Evolutionary conservation across 768 basidiomycete genomes (phyloP), one percentile per base, ranked within the genome.

Genomic region (Collybia sp.): DNA sequence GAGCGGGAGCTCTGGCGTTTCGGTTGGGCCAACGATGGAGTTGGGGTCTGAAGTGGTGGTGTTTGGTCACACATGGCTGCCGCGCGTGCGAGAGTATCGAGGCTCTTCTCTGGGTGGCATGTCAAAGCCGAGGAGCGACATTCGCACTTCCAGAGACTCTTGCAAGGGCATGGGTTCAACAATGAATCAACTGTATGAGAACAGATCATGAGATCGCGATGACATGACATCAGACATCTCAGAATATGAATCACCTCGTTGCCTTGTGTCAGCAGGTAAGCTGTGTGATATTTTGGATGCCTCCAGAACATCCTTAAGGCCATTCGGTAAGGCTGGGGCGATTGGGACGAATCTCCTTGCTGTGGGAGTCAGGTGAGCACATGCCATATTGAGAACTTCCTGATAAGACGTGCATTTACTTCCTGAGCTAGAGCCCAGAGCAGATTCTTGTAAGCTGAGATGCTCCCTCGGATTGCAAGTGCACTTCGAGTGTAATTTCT

Each of bases 401-500:
- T 39, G 15, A 17, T 6, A 25, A 44, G 43, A 55, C 59, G 35
- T 54, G 78, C 75, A 66, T 64, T 75, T 77, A 12, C 67, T 62
- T 16, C 57, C 58, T 12, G 71, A 66, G 20, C 65, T 62, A 4
- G 66, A 58, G 44, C 62, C 61, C 45, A 66, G 52, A 6, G 63
- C 61, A 46, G 66, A 56, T 20, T 60, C 57, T 47, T 57, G 60
- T 30, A 52, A 57, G n/a, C 58, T 55, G n/a, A 53, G 51, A 47
- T 69, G 66, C 47, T 61, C 58, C 45, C 62, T 67, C 6, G 71
- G 69, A 45, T 74, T 71, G 52, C 90, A 92, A 43, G 76, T 82
- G 61, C 89, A 92, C 58, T 88, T 91, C 30, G 87, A 85, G 59
- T 93, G 90, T 30, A 91, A 73, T 50, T 78, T 82, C 63, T 82